Evolutionary conservation across 768 basidiomycete genomes (phyloP).

Genomic region (Leccinum ochraceum): DNA sequence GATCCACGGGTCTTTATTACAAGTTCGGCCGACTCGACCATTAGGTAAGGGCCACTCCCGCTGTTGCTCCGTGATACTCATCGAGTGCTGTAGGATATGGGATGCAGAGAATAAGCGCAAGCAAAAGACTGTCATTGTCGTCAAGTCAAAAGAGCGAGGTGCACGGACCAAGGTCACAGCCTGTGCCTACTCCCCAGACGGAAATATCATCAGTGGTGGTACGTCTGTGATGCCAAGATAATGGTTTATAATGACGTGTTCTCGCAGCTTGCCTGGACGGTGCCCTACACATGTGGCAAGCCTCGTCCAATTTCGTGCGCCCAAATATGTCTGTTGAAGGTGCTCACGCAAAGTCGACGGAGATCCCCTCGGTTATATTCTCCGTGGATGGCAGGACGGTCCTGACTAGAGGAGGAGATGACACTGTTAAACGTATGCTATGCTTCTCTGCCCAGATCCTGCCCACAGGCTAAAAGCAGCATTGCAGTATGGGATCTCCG

Average conservation of each 20-base stretch:
- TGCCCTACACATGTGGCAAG: slow-evolving; percentile 90
- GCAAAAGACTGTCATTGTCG: slow-evolving; percentile 94
- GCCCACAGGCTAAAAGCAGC: slow-evolving; percentile 3
- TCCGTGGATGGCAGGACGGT: slow-evolving; percentile 86
- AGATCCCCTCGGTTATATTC: slow-evolving; percentile 86
- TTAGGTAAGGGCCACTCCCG: slow-evolving; percentile 57
- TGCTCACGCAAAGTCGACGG: slow-evolving; percentile 84
- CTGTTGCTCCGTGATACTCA: background rate
- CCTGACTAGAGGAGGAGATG: slow-evolving; percentile 89
- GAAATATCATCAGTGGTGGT: slow-evolving; percentile 89
- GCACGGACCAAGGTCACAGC: slow-evolving; percentile 88
- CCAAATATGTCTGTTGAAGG: slow-evolving; percentile 85
- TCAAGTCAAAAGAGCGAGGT: slow-evolving; percentile 94
- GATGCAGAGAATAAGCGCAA: slow-evolving; percentile 90
- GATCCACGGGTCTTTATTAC: slow-evolving; percentile 86
- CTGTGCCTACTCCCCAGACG: slow-evolving; percentile 88
- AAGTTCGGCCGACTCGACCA: slow-evolving; percentile 92
- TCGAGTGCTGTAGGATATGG: slow-evolving; percentile 72
- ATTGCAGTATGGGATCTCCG: slow-evolving; percentile 90
- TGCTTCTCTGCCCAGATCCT: slow-evolving; percentile 1
- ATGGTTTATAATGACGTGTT: slow-evolving; percentile 4
- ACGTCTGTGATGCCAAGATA: slow-evolving; percentile 25
- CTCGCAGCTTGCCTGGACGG: slow-evolving; percentile 84
- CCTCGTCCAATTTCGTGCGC: slow-evolving; percentile 89
- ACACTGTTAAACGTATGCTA: slow-evolving; percentile 89